These are phyloP conservation scores for Dillenia turbinata DNA, from an alignment of 164 flowering plant genomes.

Conservation along the genomic window DNA sequence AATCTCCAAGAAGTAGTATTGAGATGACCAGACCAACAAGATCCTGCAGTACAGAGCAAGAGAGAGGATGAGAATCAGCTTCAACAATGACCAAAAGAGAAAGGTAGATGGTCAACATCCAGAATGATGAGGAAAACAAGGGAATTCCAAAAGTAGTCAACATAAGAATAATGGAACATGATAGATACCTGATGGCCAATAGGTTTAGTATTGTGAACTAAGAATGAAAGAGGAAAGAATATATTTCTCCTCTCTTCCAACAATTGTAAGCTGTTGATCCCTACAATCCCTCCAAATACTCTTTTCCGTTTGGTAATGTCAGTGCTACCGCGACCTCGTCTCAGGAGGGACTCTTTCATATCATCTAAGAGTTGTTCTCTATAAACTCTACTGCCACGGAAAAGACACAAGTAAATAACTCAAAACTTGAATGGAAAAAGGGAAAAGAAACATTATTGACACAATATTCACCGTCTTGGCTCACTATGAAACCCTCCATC, in stretches of 20 bases:
- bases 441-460: background rate
- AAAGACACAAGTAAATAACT: conserved; percentile 3
- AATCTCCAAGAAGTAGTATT: conserved; percentile 75
- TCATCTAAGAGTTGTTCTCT: conserved; percentile 24
- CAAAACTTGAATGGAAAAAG: background rate
- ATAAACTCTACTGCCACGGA: conserved; percentile 27
- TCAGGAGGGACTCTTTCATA: conserved; percentile 19
- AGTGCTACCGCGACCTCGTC: conserved; percentile 21
- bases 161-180: background rate
- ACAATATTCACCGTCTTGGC: conserved; percentile 40
- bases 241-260: conserved; percentile 75
- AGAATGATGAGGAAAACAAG: background rate
- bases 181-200: conserved; percentile 93
- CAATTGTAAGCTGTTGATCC: conserved; percentile 46
- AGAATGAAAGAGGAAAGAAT: conserved; percentile 60
- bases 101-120: background rate
- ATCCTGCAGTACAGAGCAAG: conserved; percentile 53
- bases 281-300: conserved; percentile 53
- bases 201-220: conserved; percentile 86
- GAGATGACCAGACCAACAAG: conserved; percentile 91
- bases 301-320: conserved; percentile 36
- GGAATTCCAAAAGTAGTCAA: background rate
- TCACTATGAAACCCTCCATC: conserved; percentile 24
- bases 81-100: background rate
- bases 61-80: too few relatives aligned